Evolutionary conservation across 2,329 filamentous ascomycete genomes (phyloP), one percentile per base, ranked within the genome.

Genomic region (Paecilomyces dactylethromorphus): DNA sequence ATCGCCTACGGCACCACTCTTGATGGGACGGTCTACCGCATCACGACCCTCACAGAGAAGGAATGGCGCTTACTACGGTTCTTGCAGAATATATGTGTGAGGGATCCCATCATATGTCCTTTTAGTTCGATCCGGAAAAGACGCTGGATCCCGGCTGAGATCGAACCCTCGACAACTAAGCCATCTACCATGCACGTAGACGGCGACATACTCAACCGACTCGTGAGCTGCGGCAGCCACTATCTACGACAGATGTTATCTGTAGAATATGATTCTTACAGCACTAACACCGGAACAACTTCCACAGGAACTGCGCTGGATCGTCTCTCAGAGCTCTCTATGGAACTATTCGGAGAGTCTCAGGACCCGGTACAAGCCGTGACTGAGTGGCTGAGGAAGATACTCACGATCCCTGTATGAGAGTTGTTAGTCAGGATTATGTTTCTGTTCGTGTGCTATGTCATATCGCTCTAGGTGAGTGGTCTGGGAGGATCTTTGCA

Each of bases 51-150:
- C 0, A 77, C 81, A 10, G 67, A 82, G 18, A 73, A 82, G 1
- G 82, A 87, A 7, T 89, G 88, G 84, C 80, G 81, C 6, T 78
- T 96, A 3, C 79, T 97, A 4, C 82, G 82, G 59, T 85, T 93
- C 62, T 69, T 97, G 1, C 87, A 95, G 67, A 87, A 88, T 59
- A 70, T 95, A 54, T 85, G 84, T 29, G 71, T 81, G 53, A 71
- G 74, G 26, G 82, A 80, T 26, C 66, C 71, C 6, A 63, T 68
- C 3, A 71, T 86, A 12, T 85, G 79, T 59, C 81, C 83, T 2
- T 84, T 83, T 60, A 71, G 71, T 2, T 71, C 73, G 26, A 72
- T 70, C 57, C 62, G 67, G 32, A 67, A 60, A 52, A 66, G 65
- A 56, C 66, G 65, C 59, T 62, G 64, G 61, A 68, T 64, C 24